Percentiles rank a stretch among this genome's conserved stretches.
phyloP scores from a whole-genome alignment of 192 early-diverging fungal species.

The Coemansia sp. region DNA sequence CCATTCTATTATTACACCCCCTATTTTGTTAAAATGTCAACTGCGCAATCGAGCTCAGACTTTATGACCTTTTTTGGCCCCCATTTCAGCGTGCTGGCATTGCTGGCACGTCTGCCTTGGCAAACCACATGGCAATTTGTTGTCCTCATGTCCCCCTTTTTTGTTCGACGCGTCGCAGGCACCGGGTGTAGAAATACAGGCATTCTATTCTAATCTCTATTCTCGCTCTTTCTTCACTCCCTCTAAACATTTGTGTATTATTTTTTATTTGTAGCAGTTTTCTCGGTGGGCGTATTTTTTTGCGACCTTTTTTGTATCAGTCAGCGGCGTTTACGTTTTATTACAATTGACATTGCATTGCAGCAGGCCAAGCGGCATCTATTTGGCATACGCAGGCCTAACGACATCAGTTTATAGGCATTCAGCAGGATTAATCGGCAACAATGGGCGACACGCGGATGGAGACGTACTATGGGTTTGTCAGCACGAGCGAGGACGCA shows the following conservation, averaged over 20 bases:
- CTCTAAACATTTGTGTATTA: conserved; percentile 7
- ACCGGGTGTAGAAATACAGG: too few relatives aligned
- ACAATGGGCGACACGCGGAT: conserved; percentile 57
- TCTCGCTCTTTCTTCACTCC: not conserved
- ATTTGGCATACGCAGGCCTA: too few relatives aligned
- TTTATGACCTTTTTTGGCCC: not conserved
- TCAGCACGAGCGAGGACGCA: conserved; percentile 85
- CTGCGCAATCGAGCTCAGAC: conserved; percentile 8
- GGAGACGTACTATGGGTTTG: conserved; percentile 82
- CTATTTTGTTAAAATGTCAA: conserved; percentile 4
- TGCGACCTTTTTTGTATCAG: not conserved
- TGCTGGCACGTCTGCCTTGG: too few relatives aligned
- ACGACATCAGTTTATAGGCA: too few relatives aligned
- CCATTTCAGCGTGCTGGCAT: too few relatives aligned
- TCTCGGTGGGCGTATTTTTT: not conserved
- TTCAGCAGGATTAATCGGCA: not conserved
- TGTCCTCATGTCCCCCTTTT: not conserved
- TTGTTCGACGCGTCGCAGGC: not conserved
- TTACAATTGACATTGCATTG: not conserved
- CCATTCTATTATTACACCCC: conserved; percentile 6
- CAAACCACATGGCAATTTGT: too few relatives aligned
- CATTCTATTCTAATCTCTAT: not conserved
- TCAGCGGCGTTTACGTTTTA: not conserved
- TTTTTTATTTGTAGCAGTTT: conserved; percentile 13
- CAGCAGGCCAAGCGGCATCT: too few relatives aligned